Percentiles rank a stretch among this genome's conserved stretches.
phyloP scores from a whole-genome alignment of 2,329 filamentous ascomycete species.

The Stachybotrys chartarum region DNA sequence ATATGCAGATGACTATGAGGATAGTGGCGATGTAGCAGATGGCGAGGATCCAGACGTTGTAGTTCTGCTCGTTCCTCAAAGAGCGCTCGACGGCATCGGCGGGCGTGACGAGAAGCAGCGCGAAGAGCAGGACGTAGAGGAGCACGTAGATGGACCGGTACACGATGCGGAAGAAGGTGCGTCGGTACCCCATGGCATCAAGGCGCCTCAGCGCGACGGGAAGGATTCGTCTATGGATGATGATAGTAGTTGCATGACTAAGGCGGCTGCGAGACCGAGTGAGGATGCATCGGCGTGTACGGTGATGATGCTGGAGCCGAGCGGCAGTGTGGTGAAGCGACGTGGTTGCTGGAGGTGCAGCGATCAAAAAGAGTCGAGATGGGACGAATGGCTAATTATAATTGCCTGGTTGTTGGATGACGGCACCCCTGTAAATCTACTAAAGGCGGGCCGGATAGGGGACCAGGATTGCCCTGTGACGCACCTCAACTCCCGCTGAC shows the following conservation, averaged over 20 bases:
- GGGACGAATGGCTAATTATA: too few species aligned
- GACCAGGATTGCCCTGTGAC: background rate
- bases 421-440: background rate
- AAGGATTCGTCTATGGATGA: conserved; percentile 5
- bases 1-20: conserved; percentile 66
- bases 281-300: conserved; percentile 8
- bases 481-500: background rate
- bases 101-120: conserved; percentile 72
- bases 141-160: conserved; percentile 74
- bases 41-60: conserved; percentile 78
- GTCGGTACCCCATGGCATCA: conserved; percentile 32
- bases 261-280: conserved; percentile 6
- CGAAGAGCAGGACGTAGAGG: conserved; percentile 65
- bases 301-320: background rate
- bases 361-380: too few species aligned
- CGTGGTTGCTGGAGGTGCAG: too few species aligned
- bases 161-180: conserved; percentile 67
- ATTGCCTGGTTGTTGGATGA: background rate
- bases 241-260: conserved; percentile 18
- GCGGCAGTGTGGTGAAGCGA: background rate
- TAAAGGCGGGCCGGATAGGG: background rate
- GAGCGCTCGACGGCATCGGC: conserved; percentile 76
- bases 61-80: conserved; percentile 55
- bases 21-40: conserved; percentile 69
- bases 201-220: conserved; percentile 7